Evolutionary conservation across 1,139 yeast genomes (phyloP).

Genomic region (Yamadazyma dushanensis): DNA sequence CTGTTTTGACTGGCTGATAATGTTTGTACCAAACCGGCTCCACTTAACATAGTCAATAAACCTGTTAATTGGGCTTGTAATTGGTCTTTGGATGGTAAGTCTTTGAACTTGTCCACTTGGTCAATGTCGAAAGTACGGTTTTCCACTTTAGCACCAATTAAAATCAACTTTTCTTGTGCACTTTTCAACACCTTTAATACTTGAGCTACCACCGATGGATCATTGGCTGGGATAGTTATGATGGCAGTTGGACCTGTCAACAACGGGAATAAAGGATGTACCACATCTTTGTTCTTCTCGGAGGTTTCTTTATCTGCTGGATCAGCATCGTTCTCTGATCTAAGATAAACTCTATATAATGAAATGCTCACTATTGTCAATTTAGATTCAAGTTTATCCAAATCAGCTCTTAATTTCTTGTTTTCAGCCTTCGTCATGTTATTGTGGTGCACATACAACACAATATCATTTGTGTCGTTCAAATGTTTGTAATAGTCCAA

Average conservation of each 20-base stretch:
- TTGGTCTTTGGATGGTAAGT: slow-evolving; percentile 67
- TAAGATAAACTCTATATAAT: slow-evolving; percentile 72
- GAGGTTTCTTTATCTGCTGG: slow-evolving; percentile 70
- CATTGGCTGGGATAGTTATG: slow-evolving; percentile 65
- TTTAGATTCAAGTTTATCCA: slow-evolving; percentile 63
- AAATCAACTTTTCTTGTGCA: slow-evolving; percentile 70
- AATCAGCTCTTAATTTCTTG: slow-evolving; percentile 58
- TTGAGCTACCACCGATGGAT: slow-evolving; percentile 66
- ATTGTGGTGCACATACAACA: slow-evolving; percentile 81
- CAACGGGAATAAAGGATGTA: slow-evolving; percentile 69
- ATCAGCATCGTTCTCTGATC: slow-evolving; percentile 66
- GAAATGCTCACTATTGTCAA: slow-evolving; percentile 67
- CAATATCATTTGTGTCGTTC: slow-evolving; percentile 65
- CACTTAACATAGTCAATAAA: slow-evolving; percentile 78
- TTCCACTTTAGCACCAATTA: slow-evolving; percentile 85
- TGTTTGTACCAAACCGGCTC: slow-evolving; percentile 85
- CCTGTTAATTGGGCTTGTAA: slow-evolving; percentile 84
- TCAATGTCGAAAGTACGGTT: slow-evolving; percentile 52
- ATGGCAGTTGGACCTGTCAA: slow-evolving; percentile 86
- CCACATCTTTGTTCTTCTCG: slow-evolving; percentile 38
- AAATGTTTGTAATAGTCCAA: slow-evolving; percentile 75
- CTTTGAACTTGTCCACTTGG: slow-evolving; percentile 64
- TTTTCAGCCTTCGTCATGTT: slow-evolving; percentile 73
- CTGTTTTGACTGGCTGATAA: slow-evolving; percentile 65
- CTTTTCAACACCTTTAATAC: slow-evolving; percentile 61